Base-by-base conservation (phyloP, 1,284 basidiomycete genomes). In the Austroboletus novae-zelandiae region DNA sequence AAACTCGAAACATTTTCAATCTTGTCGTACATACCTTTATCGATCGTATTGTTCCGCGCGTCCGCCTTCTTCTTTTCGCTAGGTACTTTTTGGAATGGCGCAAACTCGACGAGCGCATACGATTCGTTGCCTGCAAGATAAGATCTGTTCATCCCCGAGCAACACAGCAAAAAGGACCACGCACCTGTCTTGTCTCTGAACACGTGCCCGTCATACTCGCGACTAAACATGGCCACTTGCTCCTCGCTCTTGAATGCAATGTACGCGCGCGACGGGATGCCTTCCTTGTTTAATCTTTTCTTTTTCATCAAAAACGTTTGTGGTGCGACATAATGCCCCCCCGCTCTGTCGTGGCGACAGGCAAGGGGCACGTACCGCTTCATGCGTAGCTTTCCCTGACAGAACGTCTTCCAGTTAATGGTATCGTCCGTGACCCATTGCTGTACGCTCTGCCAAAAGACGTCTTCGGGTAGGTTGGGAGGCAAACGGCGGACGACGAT, bases 371-470 rank as follows among this genome's bases (percentile, higher is more conserved):
- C 81, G 57, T 61, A 91, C 89, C 82, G 81, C 65, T 87, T 65
- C 27, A 50, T 88, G 54, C 79, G 80, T 50, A 83, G 64, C 70
- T 89, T 88, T 6, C 91, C 91, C 13, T 76, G 76, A 57, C 80
- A 79, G 62, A 78, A 92, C 1, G 71, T 64, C 64, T 81, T 87
- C 88, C 86, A 92, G 8, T 72, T 67, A 31, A 79, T 74, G 2
- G 84, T 84, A 35, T 91, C 84, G 7, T 90, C 85, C 0, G 80
- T 78, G 15, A 96, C 84, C 93, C 93, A 98, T 2, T 79, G 71
- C 48, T 84, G 76, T 5, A 96, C 91, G 54, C 89, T 91, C 60
- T 88, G 81, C 96, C 96, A 98, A 70, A 99, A 98, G 45, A 96
- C 74, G 1, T 85, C 83, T 62, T 94, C 94, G 2, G 96, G 95